A percentile compares a stretch with the other conserved stretches of the same genome.
phyloP scores from a whole-genome alignment of 495 filamentous ascomycete genomes.

The Talaromyces proteolyticus region DNA sequence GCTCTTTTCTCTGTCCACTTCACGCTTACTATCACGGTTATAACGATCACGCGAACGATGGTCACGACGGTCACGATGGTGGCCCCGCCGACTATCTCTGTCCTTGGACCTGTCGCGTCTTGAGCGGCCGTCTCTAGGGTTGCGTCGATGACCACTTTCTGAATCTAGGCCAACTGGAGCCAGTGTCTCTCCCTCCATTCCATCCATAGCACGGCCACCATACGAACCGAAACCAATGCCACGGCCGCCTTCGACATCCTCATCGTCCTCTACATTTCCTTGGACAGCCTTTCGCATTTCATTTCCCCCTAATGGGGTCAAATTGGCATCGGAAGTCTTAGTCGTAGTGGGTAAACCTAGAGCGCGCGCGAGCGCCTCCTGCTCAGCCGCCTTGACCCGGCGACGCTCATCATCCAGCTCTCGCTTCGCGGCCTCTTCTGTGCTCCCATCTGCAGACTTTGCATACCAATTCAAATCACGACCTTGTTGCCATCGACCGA shows the following conservation, averaged over 20 bases:
- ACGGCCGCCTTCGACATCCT: conserved; percentile 11
- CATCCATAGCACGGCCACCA: conserved; percentile 13
- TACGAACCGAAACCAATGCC: conserved; percentile 20
- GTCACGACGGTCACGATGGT: neutral
- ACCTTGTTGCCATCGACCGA: conserved; percentile 93
- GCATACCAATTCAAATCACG: conserved; percentile 87
- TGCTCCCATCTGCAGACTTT: conserved; percentile 52
- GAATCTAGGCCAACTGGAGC: conserved; percentile 15
- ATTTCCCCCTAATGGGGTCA: conserved; percentile 31
- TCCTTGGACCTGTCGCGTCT: conserved; percentile 3
- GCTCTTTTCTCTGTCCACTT: neutral
- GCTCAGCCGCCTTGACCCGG: conserved; percentile 83
- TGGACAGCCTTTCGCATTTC: conserved; percentile 21
- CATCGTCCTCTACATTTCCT: conserved; percentile 27
- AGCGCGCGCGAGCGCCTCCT: conserved; percentile 79
- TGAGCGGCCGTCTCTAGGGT: neutral
- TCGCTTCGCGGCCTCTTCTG: conserved; percentile 54
- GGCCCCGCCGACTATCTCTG: conserved; percentile 12
- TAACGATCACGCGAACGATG: neutral
- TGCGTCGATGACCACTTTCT: conserved; percentile 10
- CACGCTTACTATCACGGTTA: neutral
- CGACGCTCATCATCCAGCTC: conserved; percentile 69
- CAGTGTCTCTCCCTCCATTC: conserved; percentile 12
- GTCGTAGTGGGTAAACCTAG: conserved; percentile 67
- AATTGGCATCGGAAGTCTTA: conserved; percentile 35